Conservation (phyloP, 768 basidiomycete genomes). For the Lentinula guzmanii region DNA sequence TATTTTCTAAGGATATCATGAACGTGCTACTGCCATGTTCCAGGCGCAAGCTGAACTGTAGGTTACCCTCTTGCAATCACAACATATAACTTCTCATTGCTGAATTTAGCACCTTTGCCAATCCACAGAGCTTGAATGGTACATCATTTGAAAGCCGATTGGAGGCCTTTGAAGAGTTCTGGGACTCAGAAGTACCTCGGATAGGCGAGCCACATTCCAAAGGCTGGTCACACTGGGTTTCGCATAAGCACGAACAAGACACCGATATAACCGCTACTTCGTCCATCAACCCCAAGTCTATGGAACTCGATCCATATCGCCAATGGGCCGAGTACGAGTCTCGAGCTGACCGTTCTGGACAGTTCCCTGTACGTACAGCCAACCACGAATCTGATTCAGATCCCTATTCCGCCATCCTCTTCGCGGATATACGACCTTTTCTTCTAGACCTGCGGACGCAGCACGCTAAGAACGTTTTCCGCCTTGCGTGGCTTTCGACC, state of each 20-base stretch:
- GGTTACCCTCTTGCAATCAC: slow-evolving; percentile 16
- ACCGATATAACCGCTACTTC: slow-evolving; percentile 8
- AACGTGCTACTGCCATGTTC: slow-evolving; percentile 71
- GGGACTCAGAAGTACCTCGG: slow-evolving; percentile 81
- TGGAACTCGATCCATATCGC: slow-evolving; percentile 55
- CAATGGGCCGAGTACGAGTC: slow-evolving; percentile 61
- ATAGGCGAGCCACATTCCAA: slow-evolving; percentile 58
- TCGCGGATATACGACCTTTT: slow-evolving; percentile 62
- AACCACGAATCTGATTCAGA: slow-evolving; percentile 48
- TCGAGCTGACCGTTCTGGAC: slow-evolving; percentile 34
- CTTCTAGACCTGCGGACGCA: slow-evolving; percentile 42
- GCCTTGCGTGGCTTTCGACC: slow-evolving; percentile 65
- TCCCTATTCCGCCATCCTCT: slow-evolving; percentile 68
- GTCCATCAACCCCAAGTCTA: slow-evolving; percentile 7
- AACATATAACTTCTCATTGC: slow-evolving; percentile 3
- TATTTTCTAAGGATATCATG: slow-evolving; percentile 50
- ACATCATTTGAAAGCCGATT: slow-evolving; percentile 44
- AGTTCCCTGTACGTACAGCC: slow-evolving; percentile 49
- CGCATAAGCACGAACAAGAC: slow-evolving; percentile 28
- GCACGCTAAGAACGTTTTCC: slow-evolving; percentile 49
- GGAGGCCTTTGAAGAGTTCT: slow-evolving; percentile 68
- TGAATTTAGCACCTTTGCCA: slow-evolving; percentile 46
- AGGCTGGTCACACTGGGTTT: slow-evolving; percentile 67
- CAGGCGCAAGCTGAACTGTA: slow-evolving; percentile 85
- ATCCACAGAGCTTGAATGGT: slow-evolving; percentile 39